These are phyloP conservation scores for Claviceps quebecensis DNA, from an alignment of 2,329 filamentous ascomycete species.

Conservation along the genomic window DNA sequence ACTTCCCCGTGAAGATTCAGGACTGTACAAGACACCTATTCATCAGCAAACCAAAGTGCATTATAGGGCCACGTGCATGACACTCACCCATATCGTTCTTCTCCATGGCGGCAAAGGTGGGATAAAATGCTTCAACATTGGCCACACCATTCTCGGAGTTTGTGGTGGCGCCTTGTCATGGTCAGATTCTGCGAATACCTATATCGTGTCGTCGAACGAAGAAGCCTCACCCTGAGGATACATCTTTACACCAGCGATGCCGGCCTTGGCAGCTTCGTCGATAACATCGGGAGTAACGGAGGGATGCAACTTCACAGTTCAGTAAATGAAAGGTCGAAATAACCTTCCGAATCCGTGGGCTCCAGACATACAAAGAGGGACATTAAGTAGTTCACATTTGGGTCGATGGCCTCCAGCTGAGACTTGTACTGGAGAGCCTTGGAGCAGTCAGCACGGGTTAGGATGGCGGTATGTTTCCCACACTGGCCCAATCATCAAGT, in stretches of 20 bases:
- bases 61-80: background rate
- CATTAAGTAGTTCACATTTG: conserved; percentile 57
- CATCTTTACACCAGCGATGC: conserved; percentile 58
- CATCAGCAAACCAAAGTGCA: background rate
- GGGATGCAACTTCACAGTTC: conserved; percentile 33
- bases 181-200: background rate
- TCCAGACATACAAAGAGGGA: conserved; percentile 22
- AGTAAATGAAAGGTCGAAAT: background rate
- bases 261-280: conserved; percentile 55
- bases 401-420: conserved; percentile 44
- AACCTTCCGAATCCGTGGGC: background rate
- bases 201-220: background rate
- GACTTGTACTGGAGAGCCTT: conserved; percentile 54
- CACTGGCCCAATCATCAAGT: background rate
- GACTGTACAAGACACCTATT: conserved; percentile 24
- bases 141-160: conserved; percentile 54
- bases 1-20: conserved; percentile 89
- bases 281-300: conserved; percentile 56
- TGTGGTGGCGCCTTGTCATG: conserved; percentile 40
- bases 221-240: conserved; percentile 36
- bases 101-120: conserved; percentile 84
- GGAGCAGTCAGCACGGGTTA: conserved; percentile 7
- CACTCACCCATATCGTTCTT: conserved; percentile 44
- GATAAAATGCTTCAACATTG: conserved; percentile 56
- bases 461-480: background rate